Conservation (phyloP, 495 filamentous ascomycete genomes). For the Xylaria scruposa region DNA sequence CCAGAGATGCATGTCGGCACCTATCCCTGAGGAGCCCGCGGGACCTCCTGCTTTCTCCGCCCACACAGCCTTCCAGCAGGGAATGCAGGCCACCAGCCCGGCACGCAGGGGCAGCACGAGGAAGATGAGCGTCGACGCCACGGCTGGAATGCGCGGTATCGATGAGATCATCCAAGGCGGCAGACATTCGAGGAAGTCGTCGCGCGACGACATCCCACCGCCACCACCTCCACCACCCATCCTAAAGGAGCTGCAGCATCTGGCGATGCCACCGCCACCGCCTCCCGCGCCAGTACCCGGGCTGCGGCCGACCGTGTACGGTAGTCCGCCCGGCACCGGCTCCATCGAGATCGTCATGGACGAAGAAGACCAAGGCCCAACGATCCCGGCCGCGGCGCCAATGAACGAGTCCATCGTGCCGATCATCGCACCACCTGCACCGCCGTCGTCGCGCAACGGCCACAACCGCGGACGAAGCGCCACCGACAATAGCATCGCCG, state of each 20-base stretch:
- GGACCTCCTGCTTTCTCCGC: constrained; percentile 43
- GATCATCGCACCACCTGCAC: constrained; percentile 44
- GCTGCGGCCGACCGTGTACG: constrained; percentile 44
- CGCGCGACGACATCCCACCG: constrained; percentile 54
- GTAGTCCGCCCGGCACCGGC: constrained; percentile 60
- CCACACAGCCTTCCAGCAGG: constrained; percentile 61
- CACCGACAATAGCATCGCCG: constrained; percentile 67
- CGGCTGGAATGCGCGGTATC: constrained; percentile 53
- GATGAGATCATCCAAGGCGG: constrained; percentile 67
- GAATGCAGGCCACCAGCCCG: constrained; percentile 48
- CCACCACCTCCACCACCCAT: constrained; percentile 64
- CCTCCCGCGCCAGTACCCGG: constrained; percentile 66
- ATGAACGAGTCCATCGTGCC: constrained; percentile 40
- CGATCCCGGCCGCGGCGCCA: constrained; percentile 30
- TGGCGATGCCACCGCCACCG: constrained; percentile 70
- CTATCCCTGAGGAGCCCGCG: constrained; percentile 64
- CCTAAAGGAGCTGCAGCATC: constrained; percentile 84
- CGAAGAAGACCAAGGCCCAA: constrained; percentile 53
- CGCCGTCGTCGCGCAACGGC: constrained; percentile 40
- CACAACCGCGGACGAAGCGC: constrained; percentile 72
- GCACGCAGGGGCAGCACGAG: constrained; percentile 39
- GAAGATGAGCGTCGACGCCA: constrained; percentile 47
- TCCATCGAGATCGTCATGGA: constrained; percentile 79
- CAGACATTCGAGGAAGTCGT: constrained; percentile 42
- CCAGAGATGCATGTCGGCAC: constrained; percentile 75